Evolutionary conservation across 192 early-diverging fungal species (phyloP).

Genomic region (Linnemannia hyalina): DNA sequence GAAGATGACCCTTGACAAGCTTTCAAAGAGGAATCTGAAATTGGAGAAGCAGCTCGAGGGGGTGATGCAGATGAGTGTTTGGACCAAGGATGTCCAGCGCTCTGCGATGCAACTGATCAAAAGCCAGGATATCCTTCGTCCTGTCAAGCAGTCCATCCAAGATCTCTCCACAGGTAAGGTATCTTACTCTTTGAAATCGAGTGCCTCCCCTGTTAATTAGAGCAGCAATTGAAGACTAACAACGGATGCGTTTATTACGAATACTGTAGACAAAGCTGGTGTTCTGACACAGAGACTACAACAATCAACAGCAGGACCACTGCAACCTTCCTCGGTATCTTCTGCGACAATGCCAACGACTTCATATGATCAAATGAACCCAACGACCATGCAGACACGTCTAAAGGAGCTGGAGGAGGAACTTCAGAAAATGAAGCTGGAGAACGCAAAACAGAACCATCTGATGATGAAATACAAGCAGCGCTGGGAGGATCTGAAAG

Average conservation of each 20-base stretch:
- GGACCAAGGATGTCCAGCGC: conserved; percentile 47
- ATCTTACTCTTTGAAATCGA: background rate
- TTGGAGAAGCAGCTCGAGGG: conserved; percentile 49
- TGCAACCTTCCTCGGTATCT: background rate
- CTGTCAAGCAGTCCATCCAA: conserved; percentile 46
- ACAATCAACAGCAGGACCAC: background rate
- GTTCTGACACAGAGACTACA: conserved; percentile 3
- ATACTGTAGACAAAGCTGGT: background rate
- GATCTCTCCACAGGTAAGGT: conserved; percentile 30
- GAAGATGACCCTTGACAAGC: conserved; percentile 70
- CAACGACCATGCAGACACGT: conserved; percentile 49
- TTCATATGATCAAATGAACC: conserved; percentile 15
- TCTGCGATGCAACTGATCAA: conserved; percentile 53
- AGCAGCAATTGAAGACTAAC: background rate
- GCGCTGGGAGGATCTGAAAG: conserved; percentile 85
- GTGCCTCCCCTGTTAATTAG: background rate
- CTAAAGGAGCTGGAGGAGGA: conserved; percentile 74
- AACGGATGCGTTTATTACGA: background rate
- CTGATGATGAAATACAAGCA: conserved; percentile 79
- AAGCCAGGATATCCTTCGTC: conserved; percentile 51
- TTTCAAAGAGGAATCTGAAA: conserved; percentile 62
- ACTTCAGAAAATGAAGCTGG: conserved; percentile 55
- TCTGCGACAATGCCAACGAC: background rate
- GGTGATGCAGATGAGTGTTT: conserved; percentile 54
- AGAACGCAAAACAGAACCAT: conserved; percentile 64